These are phyloP conservation scores for Cicer pinnatifidum DNA, from an alignment of 306 rosid genomes.

Conservation along the genomic window DNA sequence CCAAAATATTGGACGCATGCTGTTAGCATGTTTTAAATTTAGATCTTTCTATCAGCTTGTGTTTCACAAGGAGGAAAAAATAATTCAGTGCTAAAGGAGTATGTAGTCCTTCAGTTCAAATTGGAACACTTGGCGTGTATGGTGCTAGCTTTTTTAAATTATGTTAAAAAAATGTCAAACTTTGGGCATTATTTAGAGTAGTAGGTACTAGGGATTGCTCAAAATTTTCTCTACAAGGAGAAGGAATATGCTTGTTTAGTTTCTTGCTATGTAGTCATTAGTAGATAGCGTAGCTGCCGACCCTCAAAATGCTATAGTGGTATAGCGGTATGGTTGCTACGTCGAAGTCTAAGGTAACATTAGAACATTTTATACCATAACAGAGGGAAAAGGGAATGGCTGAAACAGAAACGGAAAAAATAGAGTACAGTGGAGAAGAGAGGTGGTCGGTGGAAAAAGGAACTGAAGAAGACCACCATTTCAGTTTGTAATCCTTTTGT, in stretches of 20 bases:
- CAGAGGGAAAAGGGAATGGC: no score
- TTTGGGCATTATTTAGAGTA: conserved; percentile 4
- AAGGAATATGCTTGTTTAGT: conserved; percentile 18
- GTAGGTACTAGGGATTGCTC: conserved; percentile 1
- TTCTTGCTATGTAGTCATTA: not conserved
- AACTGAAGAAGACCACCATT: no score
- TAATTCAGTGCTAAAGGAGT: conserved; percentile 13
- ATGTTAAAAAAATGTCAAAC: not conserved
- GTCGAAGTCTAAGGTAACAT: no score
- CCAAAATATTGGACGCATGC: conserved; percentile 10
- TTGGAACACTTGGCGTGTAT: not conserved
- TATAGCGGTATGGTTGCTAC: no score
- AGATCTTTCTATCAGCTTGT: conserved; percentile 17
- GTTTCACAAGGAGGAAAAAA: not conserved
- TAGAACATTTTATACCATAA: no score
- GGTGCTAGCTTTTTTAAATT: not conserved
- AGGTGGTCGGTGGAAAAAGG: no score
- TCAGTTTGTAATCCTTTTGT: no score
- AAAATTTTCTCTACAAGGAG: not conserved
- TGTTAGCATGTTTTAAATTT: conserved; percentile 17
- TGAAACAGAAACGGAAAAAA: no score
- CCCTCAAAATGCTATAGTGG: no score
- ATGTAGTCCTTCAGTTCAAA: conserved; percentile 11
- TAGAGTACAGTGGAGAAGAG: no score
- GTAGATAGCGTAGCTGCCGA: no score